Percentiles rank a stretch among this genome's conserved stretches.
phyloP scores from a whole-genome alignment of 768 basidiomycete species.

The Suillus decipiens region DNA sequence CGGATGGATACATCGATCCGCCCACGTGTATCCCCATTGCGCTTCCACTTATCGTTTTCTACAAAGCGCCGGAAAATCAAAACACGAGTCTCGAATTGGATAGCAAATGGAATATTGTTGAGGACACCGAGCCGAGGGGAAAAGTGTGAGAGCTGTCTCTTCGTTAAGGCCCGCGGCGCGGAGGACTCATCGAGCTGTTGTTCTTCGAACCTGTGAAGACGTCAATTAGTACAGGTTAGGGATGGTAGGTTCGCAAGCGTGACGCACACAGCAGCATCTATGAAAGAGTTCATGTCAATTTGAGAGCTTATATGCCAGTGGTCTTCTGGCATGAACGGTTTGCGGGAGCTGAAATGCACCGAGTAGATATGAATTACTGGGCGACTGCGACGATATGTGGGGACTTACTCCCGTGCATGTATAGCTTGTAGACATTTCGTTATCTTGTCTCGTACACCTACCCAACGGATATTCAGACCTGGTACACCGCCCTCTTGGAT shows the following conservation, averaged over 20 bases:
- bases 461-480: slow-evolving; percentile 51
- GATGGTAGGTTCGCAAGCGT: not conserved
- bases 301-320: slow-evolving; percentile 79
- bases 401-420: slow-evolving; percentile 83
- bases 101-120: slow-evolving; percentile 94
- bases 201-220: slow-evolving; percentile 59
- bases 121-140: slow-evolving; percentile 83
- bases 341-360: slow-evolving; percentile 61
- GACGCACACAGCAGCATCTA: slow-evolving; percentile 83
- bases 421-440: slow-evolving; percentile 80
- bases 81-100: slow-evolving; percentile 91
- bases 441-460: slow-evolving; percentile 70
- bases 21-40: slow-evolving; percentile 18
- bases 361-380: slow-evolving; percentile 9
- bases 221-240: not conserved
- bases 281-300: slow-evolving; percentile 68
- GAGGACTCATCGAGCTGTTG: slow-evolving; percentile 42
- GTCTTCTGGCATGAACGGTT: slow-evolving; percentile 76
- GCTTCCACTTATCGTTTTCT: slow-evolving; percentile 51
- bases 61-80: slow-evolving; percentile 88
- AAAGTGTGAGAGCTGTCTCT: slow-evolving; percentile 63
- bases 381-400: not conserved
- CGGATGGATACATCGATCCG: slow-evolving; percentile 40
- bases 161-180: slow-evolving; percentile 43
- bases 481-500: slow-evolving; percentile 42